Evolutionary conservation across 2,329 filamentous ascomycete genomes (phyloP).

Genomic region (Neodidymelliopsis sp.): DNA sequence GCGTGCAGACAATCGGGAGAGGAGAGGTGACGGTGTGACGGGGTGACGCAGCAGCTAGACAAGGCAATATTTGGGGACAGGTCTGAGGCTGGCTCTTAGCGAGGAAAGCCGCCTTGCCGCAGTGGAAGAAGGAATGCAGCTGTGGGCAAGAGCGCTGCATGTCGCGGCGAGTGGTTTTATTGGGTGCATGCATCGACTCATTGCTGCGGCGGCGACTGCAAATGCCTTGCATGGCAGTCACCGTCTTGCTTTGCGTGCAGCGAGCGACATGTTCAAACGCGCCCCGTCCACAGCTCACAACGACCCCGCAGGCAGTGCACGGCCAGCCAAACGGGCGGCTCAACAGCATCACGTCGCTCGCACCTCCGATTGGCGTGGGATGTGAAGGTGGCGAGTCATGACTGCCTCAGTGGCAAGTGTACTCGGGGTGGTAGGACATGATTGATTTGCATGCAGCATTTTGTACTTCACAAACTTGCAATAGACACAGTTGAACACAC

Average conservation of each 20-base stretch:
- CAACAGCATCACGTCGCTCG: slow-evolving; percentile 12
- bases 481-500: neutral
- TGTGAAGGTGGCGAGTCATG: slow-evolving; percentile 9
- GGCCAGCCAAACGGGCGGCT: slow-evolving; percentile 25
- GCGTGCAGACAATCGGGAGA: slow-evolving; percentile 27
- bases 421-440: neutral
- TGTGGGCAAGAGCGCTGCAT: slow-evolving; percentile 10
- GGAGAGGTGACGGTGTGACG: too few species aligned
- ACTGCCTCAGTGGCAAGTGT: neutral
- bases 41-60: slow-evolving; percentile 24
- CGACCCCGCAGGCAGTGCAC: slow-evolving; percentile 29
- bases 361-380: slow-evolving; percentile 15
- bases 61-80: slow-evolving; percentile 35
- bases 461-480: too few species aligned
- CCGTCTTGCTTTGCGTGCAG: slow-evolving; percentile 9
- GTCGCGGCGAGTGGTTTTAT: neutral
- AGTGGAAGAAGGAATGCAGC: slow-evolving; percentile 32
- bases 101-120: slow-evolving; percentile 39
- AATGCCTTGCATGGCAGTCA: slow-evolving; percentile 19
- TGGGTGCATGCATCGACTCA: neutral
- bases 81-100: slow-evolving; percentile 39
- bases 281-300: slow-evolving; percentile 21
- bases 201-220: slow-evolving; percentile 14
- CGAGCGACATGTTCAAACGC: slow-evolving; percentile 21
- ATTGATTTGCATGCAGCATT: neutral